Base-by-base conservation (phyloP, 345 rosid genomes). In the Sisymbrium irio region DNA sequence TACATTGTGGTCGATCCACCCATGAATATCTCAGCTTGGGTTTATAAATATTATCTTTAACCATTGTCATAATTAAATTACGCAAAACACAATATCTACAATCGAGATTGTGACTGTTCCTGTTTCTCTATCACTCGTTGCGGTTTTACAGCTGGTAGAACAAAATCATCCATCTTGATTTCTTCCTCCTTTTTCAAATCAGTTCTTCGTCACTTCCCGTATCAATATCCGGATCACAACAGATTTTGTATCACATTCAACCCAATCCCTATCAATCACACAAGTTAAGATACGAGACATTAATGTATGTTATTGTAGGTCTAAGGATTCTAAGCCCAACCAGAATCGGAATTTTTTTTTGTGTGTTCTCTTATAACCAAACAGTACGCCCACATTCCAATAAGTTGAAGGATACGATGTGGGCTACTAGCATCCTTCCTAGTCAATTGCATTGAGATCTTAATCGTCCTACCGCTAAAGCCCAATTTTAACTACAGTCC, bases 131-230 rank as follows among this genome's bases (percentile, higher is more conserved):
- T 58, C 19, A 58, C 14, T 66, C 54, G 45, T 58, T 17, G 46
- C 72, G 61, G 62, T 47, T 74, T 66, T 58, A 58, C 54, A 74
- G 67, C 73, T 74, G 61, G 45, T 74, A 30, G 65, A 74, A 58
- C 67, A 47, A 74, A 74, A 74, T 65, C 72, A 74, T 58, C 44
- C 53, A 6, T 57, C 53, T 18, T 74, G 72, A 65, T 74, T 37
- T 73, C 47, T 42, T 64, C 39, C 65, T 64, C 28, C 42, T 32
- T 73, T 64, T 57, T 74, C 66, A 56, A 74, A 18, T 65, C 18
- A 37, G 18, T 57, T 57, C 60, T 66, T 12, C 42, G n/a, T 35
- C 65, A 74, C 66, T 67, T 59, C n/a, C 49, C 41, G 32, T 67
- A 51, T 75, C 50, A 42, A 7, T 42, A 36, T 66, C 17, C 18